Percentiles rank a stretch among this genome's conserved stretches.
Conservation (phyloP, 139 green algal genomes). For the Tetradesmus obliquus region DNA sequence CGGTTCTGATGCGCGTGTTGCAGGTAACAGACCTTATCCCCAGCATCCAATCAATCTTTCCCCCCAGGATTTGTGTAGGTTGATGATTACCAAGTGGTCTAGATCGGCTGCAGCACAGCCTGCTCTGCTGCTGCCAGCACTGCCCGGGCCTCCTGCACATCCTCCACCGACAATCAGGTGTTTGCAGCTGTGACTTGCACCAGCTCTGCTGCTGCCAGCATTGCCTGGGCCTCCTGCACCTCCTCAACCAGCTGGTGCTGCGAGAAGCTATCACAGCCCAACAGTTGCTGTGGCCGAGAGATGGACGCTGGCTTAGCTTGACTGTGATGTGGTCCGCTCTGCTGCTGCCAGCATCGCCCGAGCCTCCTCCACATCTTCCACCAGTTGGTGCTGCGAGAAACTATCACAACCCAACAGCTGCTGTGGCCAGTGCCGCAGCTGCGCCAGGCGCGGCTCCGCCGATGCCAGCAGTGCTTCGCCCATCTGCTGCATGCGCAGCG, state of each 20-base stretch:
- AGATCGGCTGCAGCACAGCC: background rate
- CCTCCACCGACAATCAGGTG: background rate
- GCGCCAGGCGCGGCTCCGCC: background rate
- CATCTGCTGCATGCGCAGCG: background rate
- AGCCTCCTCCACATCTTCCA: background rate
- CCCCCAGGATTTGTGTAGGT: too few species aligned
- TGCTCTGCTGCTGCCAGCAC: background rate
- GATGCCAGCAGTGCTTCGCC: background rate
- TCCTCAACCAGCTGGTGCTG: background rate
- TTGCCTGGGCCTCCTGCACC: too few species aligned
- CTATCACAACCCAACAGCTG: background rate
- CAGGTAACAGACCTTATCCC: too few species aligned
- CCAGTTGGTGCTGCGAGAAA: background rate
- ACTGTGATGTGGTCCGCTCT: too few species aligned
- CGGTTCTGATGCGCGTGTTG: too few species aligned
- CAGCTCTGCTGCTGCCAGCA: too few species aligned
- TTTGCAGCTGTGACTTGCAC: too few species aligned
- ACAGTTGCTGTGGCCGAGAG: background rate
- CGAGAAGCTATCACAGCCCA: background rate
- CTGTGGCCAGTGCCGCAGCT: background rate
- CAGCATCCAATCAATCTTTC: too few species aligned
- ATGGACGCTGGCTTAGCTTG: too few species aligned
- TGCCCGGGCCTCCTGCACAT: background rate
- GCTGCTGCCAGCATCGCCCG: too few species aligned
- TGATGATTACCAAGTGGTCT: background rate